Base-by-base conservation (phyloP, 139 green algal species). In the Micractinium conductrix region DNA sequence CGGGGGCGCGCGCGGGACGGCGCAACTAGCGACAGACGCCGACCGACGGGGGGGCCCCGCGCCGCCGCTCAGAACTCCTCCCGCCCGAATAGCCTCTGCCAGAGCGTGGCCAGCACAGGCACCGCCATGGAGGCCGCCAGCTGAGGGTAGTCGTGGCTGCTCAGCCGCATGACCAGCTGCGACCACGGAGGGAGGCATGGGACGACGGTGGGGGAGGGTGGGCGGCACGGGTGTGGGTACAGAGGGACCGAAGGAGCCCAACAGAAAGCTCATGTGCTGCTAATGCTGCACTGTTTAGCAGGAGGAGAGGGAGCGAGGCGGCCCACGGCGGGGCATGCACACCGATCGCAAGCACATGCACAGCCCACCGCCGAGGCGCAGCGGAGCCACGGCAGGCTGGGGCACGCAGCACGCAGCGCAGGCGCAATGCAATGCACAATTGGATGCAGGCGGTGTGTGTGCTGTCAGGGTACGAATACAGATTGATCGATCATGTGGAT, bases 61-160 rank as follows among this genome's bases (percentile, higher is more conserved):
- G 22, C 9, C 4, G 37, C 26, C 40, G 28, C 48, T 79, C 67
- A 85, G 69, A 86, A 86, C 42, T 86, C 72, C 50, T 86, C 81
- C 55, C 67, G 67, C 37, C 76, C 33, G 30, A 78, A 78, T 58
- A 83, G 60, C 38, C 38, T 37, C 53, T 87, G 81, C 86, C 86
- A 89, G 37, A 81, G 24, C 4, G 81, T n/a, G 2, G 58, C 40
- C 48, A 90, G 63, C 62, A 90, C 48, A 26, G 86, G 86, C 37
- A 90, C 62, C 19, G 48, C 67, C 86, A 90, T 88, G 65, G 65
- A 33, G 53, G 75, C 45, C 1, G 82, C 86, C 50, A 90, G 70
- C 35, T 72, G 53, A 26, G 82, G 81, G 50, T 88, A 87, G 80
- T 90, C 86, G 50, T 90, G 82, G 63, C 72, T 85, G 45, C 85